Evolutionary conservation across 1,139 yeast genomes (phyloP), one percentile per base, ranked within the genome.

Genomic region (Hemisphaericaspora xylofermentans): DNA sequence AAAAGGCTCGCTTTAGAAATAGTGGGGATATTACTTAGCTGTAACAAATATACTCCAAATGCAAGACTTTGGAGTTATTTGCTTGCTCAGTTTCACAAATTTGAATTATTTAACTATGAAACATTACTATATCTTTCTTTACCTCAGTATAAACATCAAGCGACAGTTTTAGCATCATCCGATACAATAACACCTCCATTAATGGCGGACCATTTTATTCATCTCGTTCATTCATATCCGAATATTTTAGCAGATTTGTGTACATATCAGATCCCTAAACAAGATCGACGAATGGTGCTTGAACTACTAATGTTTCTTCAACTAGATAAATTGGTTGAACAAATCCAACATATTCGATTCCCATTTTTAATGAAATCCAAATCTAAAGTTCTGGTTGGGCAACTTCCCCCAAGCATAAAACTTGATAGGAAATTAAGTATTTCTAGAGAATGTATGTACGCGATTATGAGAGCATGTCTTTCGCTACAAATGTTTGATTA

Each of bases 401-500:
- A 26, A 21, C 31, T 35, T 5, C 38, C 38, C 10, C 33, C 24
- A 28, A 21, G 28, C 15, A 35, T 35, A 35, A 38, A 15, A 24
- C 34, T 31, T 40, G 44, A 32, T 43, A 45, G 4, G 42, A 44
- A 19, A 36, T 43, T 16, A 16, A 26, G 24, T 4, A 39, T 46
- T 13, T 36, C 46, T 9, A 33, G 52, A 28, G 9, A 24, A 15
- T 37, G 45, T 1, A 46, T 71, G 7, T 60, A 65, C 35, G 42
- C 43, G 7, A 62, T 68, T 1, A 66, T 72, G 37, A 49, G 50
- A 8, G 61, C 61, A 2, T 67, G 74, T 40, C 55, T 66, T 8
- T 52, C 58, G 7, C 47, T 66, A 22, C 47, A 55, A 14, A 52
- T 61, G 41, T 62, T 45, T 43, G 60, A 60, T 25, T 62, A 58